Base-by-base conservation (phyloP, 805 yeast genomes). In the Saccharomycopsis schoenii region DNA sequence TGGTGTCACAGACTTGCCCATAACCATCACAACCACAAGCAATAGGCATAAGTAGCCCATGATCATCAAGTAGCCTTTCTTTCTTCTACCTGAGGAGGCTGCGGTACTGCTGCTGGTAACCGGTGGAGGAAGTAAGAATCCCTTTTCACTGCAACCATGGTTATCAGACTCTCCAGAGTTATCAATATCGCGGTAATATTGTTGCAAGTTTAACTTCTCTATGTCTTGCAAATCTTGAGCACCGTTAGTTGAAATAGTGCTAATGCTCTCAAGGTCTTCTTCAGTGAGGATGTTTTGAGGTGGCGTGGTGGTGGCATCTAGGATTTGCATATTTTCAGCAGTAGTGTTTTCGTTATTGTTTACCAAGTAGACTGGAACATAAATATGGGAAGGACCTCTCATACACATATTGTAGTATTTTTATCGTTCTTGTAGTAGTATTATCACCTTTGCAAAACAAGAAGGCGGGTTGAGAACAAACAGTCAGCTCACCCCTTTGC, bases 311-410 rank as follows among this genome's bases (percentile, higher is more conserved):
- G 34, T 37, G 41, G 15, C 15, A 37, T 37, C 41, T 2, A 37
- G 12, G 15, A 12, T 14, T 37, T 37, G 41, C 41, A 37, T 37
- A 37, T 37, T 10, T 14, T 17, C 25, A n/a, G 50, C 8, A 21
- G 24, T 6, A 17, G 6, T 25, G 24, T 24, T 47, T 6, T 47
- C 52, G 34, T 25, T 21, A 34, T 8, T 25, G 10, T 3, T 47
- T 47, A 9, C 21, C 52, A 54, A 17, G 19, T 59, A 59, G 10
- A 59, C 60, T 29, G 59, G 59, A 47, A 47, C 54, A 50, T 57
- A 60, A 10, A 60, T 37, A 34, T 60, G 62, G 4, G 59, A 36
- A 2, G 62, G 62, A 10, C 60, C 41, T 40, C 39, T 60, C 62
- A 60, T 60, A 42, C 62, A 60, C 62, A 60, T 60, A 2, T 19